A percentile compares a stretch with the other conserved stretches of the same genome.
phyloP scores from a whole-genome alignment of 2,329 filamentous ascomycete species.

The Elsinoe necatrix region DNA sequence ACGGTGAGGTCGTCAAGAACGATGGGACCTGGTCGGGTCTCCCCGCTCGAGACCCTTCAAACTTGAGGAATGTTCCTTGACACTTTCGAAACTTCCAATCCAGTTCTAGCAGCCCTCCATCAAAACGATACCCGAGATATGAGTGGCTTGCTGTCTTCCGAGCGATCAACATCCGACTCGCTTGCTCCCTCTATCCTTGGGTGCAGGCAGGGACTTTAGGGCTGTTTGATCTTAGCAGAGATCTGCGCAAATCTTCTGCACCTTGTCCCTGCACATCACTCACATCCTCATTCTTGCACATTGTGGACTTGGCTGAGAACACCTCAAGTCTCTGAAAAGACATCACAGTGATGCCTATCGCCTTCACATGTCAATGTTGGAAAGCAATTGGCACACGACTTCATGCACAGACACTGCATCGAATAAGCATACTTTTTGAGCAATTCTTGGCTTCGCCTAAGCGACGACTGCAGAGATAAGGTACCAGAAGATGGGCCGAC shows the following conservation, averaged over 20 bases:
- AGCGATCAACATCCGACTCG: constrained; percentile 1
- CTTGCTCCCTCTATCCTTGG: not conserved
- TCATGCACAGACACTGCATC: not conserved
- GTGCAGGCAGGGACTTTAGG: not conserved
- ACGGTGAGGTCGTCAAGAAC: not conserved
- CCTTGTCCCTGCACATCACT: not conserved
- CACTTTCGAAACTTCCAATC: constrained; percentile 12
- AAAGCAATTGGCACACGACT: not conserved
- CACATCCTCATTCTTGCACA: not conserved
- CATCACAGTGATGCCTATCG: no score
- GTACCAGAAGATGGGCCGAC: not conserved
- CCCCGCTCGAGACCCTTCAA: not conserved
- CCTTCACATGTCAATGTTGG: not conserved
- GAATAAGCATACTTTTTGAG: constrained; percentile 8
- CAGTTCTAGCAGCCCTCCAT: constrained; percentile 4
- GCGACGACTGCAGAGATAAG: constrained; percentile 1
- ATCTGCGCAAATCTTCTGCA: constrained; percentile 12
- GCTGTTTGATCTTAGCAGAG: constrained; percentile 4
- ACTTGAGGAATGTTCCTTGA: not conserved
- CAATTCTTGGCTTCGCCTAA: constrained; percentile 2
- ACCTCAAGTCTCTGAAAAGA: no score
- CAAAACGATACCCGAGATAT: not conserved
- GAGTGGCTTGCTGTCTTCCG: constrained; percentile 1
- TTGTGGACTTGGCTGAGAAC: no score
- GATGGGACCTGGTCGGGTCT: not conserved